Conservation (phyloP, 2,329 filamentous ascomycete genomes). For the Colletotrichum musae region DNA sequence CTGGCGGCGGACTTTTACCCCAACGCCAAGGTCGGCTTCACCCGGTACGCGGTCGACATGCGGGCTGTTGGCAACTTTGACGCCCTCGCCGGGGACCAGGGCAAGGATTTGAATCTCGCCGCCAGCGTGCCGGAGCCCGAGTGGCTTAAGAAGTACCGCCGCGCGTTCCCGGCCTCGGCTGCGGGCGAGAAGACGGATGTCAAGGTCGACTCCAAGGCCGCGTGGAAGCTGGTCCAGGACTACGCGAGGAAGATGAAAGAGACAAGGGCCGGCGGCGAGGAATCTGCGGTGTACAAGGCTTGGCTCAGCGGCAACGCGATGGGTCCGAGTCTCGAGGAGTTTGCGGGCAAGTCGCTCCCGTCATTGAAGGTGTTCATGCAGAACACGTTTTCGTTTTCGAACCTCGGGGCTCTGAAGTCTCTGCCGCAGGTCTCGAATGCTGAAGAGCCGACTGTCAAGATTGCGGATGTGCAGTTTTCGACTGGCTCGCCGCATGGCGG, state of each 20-base stretch:
- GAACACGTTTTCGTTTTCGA: slow-evolving; percentile 39
- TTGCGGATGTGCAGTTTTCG: slow-evolving; percentile 42
- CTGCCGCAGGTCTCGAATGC: background rate
- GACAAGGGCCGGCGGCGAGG: slow-evolving; percentile 15
- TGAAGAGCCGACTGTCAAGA: slow-evolving; percentile 18
- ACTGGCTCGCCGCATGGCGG: slow-evolving; percentile 22
- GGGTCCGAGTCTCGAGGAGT: slow-evolving; percentile 44
- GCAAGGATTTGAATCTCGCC: slow-evolving; percentile 32
- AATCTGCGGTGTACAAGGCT: slow-evolving; percentile 29
- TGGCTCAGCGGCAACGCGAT: slow-evolving; percentile 42
- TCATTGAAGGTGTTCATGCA: slow-evolving; percentile 23
- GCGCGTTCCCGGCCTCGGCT: background rate
- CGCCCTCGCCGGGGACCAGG: background rate
- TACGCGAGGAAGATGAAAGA: too few relatives aligned
- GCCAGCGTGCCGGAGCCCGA: slow-evolving; percentile 26
- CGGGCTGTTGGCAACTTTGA: slow-evolving; percentile 28
- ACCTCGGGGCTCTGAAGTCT: slow-evolving; percentile 34
- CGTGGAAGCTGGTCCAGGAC: slow-evolving; percentile 21
- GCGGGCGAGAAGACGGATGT: background rate
- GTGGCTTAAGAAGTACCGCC: slow-evolving; percentile 24
- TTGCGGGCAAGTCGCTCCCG: slow-evolving; percentile 31
- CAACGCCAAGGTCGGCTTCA: slow-evolving; percentile 42
- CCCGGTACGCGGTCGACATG: slow-evolving; percentile 57
- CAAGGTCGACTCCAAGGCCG: slow-evolving; percentile 7
- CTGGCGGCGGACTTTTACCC: slow-evolving; percentile 45